Base-by-base conservation (phyloP, 164 flowering plant species). In the Litsea cubeba region DNA sequence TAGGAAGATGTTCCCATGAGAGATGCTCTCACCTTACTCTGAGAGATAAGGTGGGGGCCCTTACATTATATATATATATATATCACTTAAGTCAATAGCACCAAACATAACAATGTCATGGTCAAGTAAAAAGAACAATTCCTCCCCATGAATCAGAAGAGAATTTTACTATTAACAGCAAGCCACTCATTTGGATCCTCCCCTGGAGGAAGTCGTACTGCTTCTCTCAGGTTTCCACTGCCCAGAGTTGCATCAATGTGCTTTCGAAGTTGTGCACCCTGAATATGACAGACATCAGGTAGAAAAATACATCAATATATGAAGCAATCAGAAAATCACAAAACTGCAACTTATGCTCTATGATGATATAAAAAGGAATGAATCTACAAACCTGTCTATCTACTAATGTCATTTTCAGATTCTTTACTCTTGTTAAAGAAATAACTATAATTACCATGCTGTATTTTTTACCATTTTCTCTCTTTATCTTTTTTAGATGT, bases 171-270 rank as follows among this genome's bases (percentile, higher is more conserved):
- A 79, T 96, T 96, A 72, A 96, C 99, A 69, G 99, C 99, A 35
- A 96, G 98, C 99, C 99, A 96, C 80, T 96, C 99, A 83, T 96
- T 92, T 65, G 85, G 79, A 86, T 96, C 99, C 83, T 96, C 99
- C 50, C 99, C 99, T n/a, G 99, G 97, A 46, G 99, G 99, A 74
- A 96, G 97, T 70, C 91, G 87, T 32, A 96, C 99, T 20, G 99
- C 99, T 88, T 96, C 99, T 84, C 99, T 86, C 78, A 96, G 84
- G 75, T 96, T 96, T 76, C 99, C 99, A 85, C 99, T 96, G 57
- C 99, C 99, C n/a, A 96, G 78, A 70, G 99, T 96, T 63, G 99
- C 97, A 89, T 96, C 99, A 82, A 96, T 96, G 76, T 94, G 98
- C 90, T 92, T 83, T 78, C 95, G 84, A 40, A 96, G 88, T 74